Percentiles rank a stretch among this genome's conserved stretches.
These are phyloP conservation scores for Silene uniflora DNA, from an alignment of 148 eudicot species.

Conservation along the genomic window DNA sequence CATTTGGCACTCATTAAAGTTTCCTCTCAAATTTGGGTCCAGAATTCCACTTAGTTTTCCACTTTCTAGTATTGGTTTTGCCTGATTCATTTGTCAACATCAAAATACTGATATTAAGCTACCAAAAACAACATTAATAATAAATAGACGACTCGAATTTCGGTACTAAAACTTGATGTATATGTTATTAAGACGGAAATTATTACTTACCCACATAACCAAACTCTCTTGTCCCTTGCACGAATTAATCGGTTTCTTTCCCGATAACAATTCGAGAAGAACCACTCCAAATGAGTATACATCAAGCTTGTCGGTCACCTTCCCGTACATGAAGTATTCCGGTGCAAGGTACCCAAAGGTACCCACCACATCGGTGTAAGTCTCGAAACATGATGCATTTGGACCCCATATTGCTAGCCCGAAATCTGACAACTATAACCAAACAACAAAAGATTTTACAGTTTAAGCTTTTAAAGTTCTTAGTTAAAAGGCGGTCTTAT, in stretches of 20 bases:
- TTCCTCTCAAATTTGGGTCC: conserved; percentile 55
- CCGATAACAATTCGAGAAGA: conserved; percentile 79
- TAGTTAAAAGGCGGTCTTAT: background rate
- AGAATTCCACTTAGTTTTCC: conserved; percentile 51
- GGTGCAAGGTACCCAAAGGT: conserved; percentile 98
- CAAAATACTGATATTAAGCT: background rate
- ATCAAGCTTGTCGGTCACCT: conserved; percentile 86
- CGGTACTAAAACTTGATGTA: background rate
- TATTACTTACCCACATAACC: conserved; percentile 88
- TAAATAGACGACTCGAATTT: background rate
- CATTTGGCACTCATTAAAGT: conserved; percentile 48
- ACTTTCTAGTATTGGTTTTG: conserved; percentile 67
- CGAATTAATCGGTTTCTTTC: conserved; percentile 70
- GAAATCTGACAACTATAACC: conserved; percentile 70
- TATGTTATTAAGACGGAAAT: background rate
- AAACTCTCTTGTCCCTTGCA: conserved; percentile 75
- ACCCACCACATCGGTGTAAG: conserved; percentile 73
- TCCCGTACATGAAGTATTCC: conserved; percentile 96
- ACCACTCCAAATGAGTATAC: conserved; percentile 94
- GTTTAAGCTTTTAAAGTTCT: background rate
- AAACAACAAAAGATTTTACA: background rate
- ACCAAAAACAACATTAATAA: conserved; percentile 8
- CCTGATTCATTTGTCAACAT: conserved; percentile 38
- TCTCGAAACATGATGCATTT: conserved; percentile 37
- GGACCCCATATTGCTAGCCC: conserved; percentile 95